Evolutionary conservation across 2,329 filamentous ascomycete species (phyloP).

Genomic region (Penicillium crustosum): DNA sequence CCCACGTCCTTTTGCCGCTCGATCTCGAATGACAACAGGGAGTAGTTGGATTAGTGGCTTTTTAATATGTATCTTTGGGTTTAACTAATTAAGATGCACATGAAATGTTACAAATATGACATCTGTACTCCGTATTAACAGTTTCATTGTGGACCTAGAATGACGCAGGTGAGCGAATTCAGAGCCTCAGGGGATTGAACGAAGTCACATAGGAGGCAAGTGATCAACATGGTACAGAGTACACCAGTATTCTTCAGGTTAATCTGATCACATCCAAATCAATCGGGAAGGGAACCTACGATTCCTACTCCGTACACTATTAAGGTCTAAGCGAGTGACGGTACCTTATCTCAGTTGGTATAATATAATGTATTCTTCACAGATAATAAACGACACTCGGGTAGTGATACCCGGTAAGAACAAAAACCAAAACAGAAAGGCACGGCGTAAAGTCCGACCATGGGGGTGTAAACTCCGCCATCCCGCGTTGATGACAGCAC

Average conservation of each 20-base stretch:
- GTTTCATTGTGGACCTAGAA: slow-evolving; percentile 1
- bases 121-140: neutral
- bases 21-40: neutral
- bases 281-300: neutral
- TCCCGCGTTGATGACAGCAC: slow-evolving; percentile 22
- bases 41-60: neutral
- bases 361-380: neutral
- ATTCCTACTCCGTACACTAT: neutral
- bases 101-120: neutral
- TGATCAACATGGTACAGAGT: neutral
- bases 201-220: neutral
- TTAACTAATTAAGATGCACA: neutral
- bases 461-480: slow-evolving; percentile 12
- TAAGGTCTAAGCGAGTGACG: neutral
- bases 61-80: neutral
- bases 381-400: neutral
- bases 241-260: neutral
- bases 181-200: neutral
- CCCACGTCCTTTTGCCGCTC: neutral
- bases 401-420: neutral
- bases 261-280: neutral
- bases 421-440: neutral
- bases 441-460: slow-evolving; percentile 19
- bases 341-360: neutral
- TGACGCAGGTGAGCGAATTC: neutral